Percentiles rank a stretch among this genome's conserved stretches.
phyloP scores from a whole-genome alignment of 192 early-diverging fungal species.

The Gamsiella multidivaricata region DNA sequence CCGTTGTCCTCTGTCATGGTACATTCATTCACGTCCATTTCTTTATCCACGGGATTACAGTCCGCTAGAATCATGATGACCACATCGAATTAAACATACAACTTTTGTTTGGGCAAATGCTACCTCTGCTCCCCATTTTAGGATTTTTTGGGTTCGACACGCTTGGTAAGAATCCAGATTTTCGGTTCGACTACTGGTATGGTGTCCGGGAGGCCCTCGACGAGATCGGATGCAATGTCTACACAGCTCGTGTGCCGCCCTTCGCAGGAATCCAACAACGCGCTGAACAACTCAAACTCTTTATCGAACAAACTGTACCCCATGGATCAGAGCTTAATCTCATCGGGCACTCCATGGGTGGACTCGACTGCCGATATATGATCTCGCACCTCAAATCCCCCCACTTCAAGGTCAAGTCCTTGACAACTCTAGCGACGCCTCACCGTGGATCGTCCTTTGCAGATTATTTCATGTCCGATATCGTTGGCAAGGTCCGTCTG shows the following conservation, averaged over 20 bases:
- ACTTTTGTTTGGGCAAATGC: background rate
- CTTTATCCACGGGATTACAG: conserved; percentile 68
- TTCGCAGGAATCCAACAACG: conserved; percentile 70
- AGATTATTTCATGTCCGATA: conserved; percentile 68
- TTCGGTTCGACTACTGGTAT: conserved; percentile 89
- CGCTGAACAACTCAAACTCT: conserved; percentile 77
- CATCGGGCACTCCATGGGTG: conserved; percentile 94
- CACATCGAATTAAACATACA: conserved; percentile 3
- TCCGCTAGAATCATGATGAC: conserved; percentile 71
- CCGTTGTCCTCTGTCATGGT: conserved; percentile 90
- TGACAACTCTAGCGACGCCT: conserved; percentile 94
- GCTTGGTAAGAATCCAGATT: conserved; percentile 55
- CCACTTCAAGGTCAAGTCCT: conserved; percentile 75
- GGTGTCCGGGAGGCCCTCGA: conserved; percentile 81
- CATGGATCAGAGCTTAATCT: conserved; percentile 79
- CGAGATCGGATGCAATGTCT: conserved; percentile 83
- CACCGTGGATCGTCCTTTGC: conserved; percentile 93
- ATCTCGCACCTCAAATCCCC: conserved; percentile 81
- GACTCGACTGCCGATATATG: conserved; percentile 92
- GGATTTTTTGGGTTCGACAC: conserved; percentile 72
- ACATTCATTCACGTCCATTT: background rate
- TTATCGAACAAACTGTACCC: conserved; percentile 63
- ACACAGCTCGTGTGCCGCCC: conserved; percentile 77
- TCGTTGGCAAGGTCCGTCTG: conserved; percentile 20
- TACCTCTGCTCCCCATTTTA: conserved; percentile 20